phyloP scores from a whole-genome alignment of 345 rosid species.

The Passiflora organensis region DNA sequence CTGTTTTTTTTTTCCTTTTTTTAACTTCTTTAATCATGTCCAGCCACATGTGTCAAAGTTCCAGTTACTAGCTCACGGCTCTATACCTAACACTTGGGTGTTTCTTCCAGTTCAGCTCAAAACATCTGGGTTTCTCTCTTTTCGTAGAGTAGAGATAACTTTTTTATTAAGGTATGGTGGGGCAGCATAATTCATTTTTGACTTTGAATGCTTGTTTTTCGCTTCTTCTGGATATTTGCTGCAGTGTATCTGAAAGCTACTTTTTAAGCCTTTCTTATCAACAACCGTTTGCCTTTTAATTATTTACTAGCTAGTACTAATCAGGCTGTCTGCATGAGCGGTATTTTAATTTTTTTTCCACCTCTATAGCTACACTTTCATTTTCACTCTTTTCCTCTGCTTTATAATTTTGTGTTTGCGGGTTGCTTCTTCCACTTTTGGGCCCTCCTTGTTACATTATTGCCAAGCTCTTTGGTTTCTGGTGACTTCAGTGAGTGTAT shows the following conservation, averaged over 20 bases:
- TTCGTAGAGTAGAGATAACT: neutral
- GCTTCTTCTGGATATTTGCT: neutral
- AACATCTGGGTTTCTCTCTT: neutral
- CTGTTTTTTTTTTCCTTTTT: too few relatives aligned
- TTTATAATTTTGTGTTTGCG: neutral
- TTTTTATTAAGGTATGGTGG: neutral
- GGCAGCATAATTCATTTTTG: conserved; percentile 20
- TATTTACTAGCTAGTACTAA: neutral
- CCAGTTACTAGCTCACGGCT: too few relatives aligned
- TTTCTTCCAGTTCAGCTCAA: too few relatives aligned
- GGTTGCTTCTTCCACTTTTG: conserved; percentile 6
- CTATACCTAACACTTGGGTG: too few relatives aligned
- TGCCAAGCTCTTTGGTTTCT: conserved; percentile 12
- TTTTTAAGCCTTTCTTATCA: neutral
- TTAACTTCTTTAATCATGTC: too few relatives aligned
- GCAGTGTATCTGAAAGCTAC: conserved; percentile 13
- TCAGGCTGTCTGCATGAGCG: too few relatives aligned
- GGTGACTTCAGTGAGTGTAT: conserved; percentile 13
- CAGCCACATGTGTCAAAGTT: too few relatives aligned
- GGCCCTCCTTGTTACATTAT: conserved; percentile 3
- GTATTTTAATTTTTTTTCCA: neutral
- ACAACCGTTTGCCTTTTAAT: conserved; percentile 2
- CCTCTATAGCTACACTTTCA: neutral
- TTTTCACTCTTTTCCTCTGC: neutral
- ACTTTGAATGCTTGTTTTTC: conserved; percentile 10